Evolutionary conservation across 2,329 filamentous ascomycete genomes (phyloP).

Genomic region (Aureobasidium sp.): DNA sequence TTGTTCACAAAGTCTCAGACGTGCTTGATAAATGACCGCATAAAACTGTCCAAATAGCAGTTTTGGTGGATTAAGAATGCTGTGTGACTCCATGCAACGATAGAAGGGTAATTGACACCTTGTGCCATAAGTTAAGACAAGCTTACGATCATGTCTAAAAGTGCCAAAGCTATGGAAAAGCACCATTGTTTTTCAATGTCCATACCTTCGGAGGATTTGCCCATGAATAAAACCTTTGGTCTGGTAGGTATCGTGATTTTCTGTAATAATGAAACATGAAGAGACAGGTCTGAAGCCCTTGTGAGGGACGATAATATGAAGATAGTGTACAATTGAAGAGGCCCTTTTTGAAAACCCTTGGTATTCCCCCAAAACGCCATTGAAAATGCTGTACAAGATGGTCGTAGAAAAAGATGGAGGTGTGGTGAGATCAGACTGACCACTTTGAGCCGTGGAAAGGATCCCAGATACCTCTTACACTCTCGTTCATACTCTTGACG

Average conservation of each 20-base stretch:
- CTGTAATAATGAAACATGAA: not conserved
- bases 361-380: slow-evolving; percentile 10
- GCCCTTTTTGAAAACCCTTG: not conserved
- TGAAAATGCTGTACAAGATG: slow-evolving; percentile 13
- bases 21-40: too few relatives aligned
- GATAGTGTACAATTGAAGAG: slow-evolving; percentile 6
- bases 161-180: too few relatives aligned
- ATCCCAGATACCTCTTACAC: slow-evolving; percentile 57
- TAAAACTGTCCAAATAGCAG: too few relatives aligned
- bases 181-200: not conserved
- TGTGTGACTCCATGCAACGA: not conserved
- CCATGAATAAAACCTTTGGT: too few relatives aligned
- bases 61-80: too few relatives aligned
- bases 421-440: slow-evolving; percentile 31
- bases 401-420: not conserved
- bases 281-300: too few relatives aligned
- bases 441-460: slow-evolving; percentile 51
- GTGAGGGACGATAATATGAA: not conserved
- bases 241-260: too few relatives aligned
- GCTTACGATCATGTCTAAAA: too few relatives aligned
- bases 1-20: not conserved
- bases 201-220: not conserved
- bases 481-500: slow-evolving; percentile 54
- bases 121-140: not conserved
- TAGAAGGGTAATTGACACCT: not conserved